phyloP scores from a whole-genome alignment of 805 yeast genomes.

The Sugiyamaella chiloensis region DNA sequence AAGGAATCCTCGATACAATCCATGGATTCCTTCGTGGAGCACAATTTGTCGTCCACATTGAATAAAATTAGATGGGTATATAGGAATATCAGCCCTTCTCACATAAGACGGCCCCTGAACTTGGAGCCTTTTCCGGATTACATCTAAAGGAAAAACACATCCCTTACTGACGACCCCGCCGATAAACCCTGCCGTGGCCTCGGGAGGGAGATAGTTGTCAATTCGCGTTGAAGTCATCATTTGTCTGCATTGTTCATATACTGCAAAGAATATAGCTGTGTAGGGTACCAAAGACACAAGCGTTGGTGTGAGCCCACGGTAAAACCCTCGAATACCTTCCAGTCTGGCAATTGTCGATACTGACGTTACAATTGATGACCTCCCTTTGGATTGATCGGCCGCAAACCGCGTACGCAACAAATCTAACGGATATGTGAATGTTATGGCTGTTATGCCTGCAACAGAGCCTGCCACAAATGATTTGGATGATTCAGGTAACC shows the following conservation, averaged over 20 bases:
- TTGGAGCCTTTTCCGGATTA: slow-evolving; percentile 74
- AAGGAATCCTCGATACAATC: slow-evolving; percentile 67
- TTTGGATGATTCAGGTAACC: slow-evolving; percentile 40
- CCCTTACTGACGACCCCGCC: slow-evolving; percentile 79
- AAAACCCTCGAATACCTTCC: slow-evolving; percentile 49
- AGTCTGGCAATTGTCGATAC: neutral
- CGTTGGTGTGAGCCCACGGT: slow-evolving; percentile 48
- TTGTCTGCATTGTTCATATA: slow-evolving; percentile 53
- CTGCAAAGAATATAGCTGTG: slow-evolving; percentile 72
- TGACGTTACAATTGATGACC: slow-evolving; percentile 19
- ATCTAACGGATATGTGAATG: slow-evolving; percentile 83
- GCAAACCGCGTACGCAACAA: slow-evolving; percentile 83
- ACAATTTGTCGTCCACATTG: slow-evolving; percentile 41
- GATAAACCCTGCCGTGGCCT: slow-evolving; percentile 61
- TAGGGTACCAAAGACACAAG: slow-evolving; percentile 63
- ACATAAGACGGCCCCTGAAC: slow-evolving; percentile 42
- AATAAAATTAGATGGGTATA: slow-evolving; percentile 26
- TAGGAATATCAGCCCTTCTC: slow-evolving; percentile 20
- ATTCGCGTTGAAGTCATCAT: slow-evolving; percentile 13
- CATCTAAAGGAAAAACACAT: slow-evolving; percentile 79
- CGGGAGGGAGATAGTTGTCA: slow-evolving; percentile 29
- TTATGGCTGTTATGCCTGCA: slow-evolving; percentile 74
- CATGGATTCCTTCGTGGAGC: slow-evolving; percentile 55
- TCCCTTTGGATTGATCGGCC: slow-evolving; percentile 43
- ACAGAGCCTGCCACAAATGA: slow-evolving; percentile 64